Conservation (phyloP, 331 rosid genomes). For the Cydonia oblonga region DNA sequence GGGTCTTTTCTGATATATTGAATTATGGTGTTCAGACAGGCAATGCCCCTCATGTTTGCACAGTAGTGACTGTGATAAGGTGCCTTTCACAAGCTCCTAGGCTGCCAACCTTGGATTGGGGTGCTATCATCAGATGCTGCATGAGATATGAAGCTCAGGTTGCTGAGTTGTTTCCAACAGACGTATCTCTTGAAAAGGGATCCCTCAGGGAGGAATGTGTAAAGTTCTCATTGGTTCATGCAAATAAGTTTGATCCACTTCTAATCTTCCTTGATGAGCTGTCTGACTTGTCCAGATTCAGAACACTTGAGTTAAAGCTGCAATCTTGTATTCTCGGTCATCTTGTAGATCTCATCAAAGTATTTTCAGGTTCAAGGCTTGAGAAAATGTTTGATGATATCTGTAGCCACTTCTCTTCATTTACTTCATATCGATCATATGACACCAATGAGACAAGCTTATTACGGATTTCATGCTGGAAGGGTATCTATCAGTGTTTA, state of each 20-base stretch:
- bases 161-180: slow-evolving; percentile 21
- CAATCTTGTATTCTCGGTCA: slow-evolving; percentile 63
- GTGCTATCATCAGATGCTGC: slow-evolving; percentile 65
- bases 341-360: slow-evolving; percentile 62
- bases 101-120: slow-evolving; percentile 86
- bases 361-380: slow-evolving; percentile 70
- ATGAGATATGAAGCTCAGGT: slow-evolving; percentile 70
- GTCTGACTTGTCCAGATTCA: slow-evolving; percentile 64
- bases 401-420: slow-evolving; percentile 35
- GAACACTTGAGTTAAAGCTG: slow-evolving; percentile 59
- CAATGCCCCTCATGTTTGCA: slow-evolving; percentile 19
- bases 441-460: slow-evolving; percentile 29
- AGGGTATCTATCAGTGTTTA: slow-evolving; percentile 66
- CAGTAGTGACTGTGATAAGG: slow-evolving; percentile 46
- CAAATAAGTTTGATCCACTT: slow-evolving; percentile 66
- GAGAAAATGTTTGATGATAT: slow-evolving; percentile 61
- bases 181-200: slow-evolving; percentile 38
- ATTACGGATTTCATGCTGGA: slow-evolving; percentile 69
- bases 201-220: slow-evolving; percentile 63
- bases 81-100: slow-evolving; percentile 93
- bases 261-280: slow-evolving; percentile 82
- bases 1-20: slow-evolving; percentile 12
- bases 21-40: slow-evolving; percentile 37
- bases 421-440: slow-evolving; percentile 25
- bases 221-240: slow-evolving; percentile 69